Evolutionary conservation across 306 rosid genomes (phyloP).

Genomic region (Quercus suber): DNA sequence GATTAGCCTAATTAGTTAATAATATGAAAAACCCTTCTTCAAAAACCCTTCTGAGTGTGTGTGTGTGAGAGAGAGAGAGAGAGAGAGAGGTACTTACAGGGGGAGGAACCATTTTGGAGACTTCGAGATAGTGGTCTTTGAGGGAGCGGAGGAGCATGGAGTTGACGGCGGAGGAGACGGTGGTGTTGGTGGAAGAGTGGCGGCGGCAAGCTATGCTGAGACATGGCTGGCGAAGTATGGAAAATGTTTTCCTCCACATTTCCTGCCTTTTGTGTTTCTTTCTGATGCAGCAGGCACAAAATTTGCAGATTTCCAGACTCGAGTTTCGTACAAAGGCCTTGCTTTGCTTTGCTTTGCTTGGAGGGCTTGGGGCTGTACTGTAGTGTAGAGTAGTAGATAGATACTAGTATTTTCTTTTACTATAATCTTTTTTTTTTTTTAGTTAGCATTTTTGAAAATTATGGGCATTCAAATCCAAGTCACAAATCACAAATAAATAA

Average conservation of each 20-base stretch:
- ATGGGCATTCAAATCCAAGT: no score
- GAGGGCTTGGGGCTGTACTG: no score
- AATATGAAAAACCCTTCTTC: background rate
- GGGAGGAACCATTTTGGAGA: slow-evolving; percentile 79
- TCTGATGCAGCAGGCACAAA: no score
- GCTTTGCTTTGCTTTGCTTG: no score
- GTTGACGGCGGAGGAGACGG: slow-evolving; percentile 64
- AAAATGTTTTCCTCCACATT: slow-evolving; percentile 60
- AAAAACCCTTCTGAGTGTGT: slow-evolving; percentile 13
- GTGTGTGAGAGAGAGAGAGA: background rate
- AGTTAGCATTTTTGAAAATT: no score
- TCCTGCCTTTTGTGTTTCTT: no score
- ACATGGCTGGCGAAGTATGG: slow-evolving; percentile 18
- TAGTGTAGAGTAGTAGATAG: no score
- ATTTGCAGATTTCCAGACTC: no score
- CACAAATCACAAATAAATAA: no score
- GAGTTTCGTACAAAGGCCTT: no score
- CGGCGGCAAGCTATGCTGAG: slow-evolving; percentile 20
- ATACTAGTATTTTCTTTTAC: no score
- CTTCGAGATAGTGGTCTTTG: slow-evolving; percentile 83
- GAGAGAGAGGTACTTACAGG: slow-evolving; percentile 42
- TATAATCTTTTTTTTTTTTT: no score
- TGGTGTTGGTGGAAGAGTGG: slow-evolving; percentile 11
- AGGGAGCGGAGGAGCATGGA: slow-evolving; percentile 81
- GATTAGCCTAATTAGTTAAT: background rate